phyloP scores from a whole-genome alignment of 371 early-diverging fungal genomes.

The Rhizopus delemar region DNA sequence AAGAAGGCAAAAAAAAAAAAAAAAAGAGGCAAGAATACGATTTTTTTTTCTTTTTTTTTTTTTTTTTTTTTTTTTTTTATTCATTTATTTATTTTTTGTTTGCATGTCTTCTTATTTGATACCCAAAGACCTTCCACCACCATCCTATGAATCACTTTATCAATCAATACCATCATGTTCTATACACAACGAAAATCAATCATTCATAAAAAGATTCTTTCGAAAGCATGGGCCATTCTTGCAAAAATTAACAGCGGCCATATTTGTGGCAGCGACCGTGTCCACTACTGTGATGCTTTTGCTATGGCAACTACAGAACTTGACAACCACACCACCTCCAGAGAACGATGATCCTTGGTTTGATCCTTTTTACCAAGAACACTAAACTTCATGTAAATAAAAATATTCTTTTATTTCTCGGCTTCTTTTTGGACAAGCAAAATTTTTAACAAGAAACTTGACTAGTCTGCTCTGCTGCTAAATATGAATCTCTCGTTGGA shows the following conservation, averaged over 20 bases:
- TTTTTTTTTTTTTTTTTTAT: constrained; percentile 5
- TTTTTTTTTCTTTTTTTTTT: neutral
- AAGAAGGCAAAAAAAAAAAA: neutral
- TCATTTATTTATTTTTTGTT: constrained; percentile 2
- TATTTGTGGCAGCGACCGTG: constrained; percentile 36
- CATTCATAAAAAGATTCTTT: constrained; percentile 17
- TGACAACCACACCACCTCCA: constrained; percentile 27
- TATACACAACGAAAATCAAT: constrained; percentile 7
- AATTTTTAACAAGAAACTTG: too few species aligned
- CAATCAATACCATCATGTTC: constrained; percentile 20
- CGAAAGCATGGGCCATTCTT: constrained; percentile 24
- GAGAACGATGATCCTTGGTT: constrained; percentile 15
- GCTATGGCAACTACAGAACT: constrained; percentile 40
- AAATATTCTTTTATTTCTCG: too few species aligned
- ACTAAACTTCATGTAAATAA: neutral
- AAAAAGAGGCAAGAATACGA: too few species aligned
- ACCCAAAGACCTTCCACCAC: constrained; percentile 31
- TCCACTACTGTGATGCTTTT: constrained; percentile 38
- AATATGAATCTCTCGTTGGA: too few species aligned
- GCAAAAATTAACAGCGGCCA: constrained; percentile 30
- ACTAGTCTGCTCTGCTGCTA: too few species aligned
- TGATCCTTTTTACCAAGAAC: neutral
- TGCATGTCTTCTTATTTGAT: constrained; percentile 19
- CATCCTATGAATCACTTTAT: constrained; percentile 37
- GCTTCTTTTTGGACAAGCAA: too few species aligned